These are phyloP conservation scores for Cichorium intybus DNA, from an alignment of 140 eudicot species.

Conservation along the genomic window DNA sequence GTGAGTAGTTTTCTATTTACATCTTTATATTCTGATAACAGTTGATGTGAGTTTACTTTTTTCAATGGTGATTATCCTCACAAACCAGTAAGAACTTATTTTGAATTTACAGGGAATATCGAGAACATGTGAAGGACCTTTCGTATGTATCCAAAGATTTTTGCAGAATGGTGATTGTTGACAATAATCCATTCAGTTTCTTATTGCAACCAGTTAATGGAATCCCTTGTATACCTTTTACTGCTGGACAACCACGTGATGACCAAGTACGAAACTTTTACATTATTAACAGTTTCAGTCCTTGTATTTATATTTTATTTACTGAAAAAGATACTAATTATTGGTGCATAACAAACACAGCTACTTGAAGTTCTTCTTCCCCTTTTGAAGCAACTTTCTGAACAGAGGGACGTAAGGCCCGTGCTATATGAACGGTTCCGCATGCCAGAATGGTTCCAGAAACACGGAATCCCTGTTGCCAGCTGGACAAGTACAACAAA, in stretches of 20 bases:
- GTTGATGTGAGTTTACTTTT: too few relatives aligned
- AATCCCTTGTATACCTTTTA: constrained; percentile 93
- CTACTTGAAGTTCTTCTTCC: constrained; percentile 96
- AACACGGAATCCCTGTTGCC: constrained; percentile 87
- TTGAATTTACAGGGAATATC: constrained; percentile 59
- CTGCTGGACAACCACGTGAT: constrained; percentile 97
- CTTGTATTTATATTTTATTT: too few relatives aligned
- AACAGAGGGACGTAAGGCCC: constrained; percentile 83
- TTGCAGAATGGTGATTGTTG: constrained; percentile 76
- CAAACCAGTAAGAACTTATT: too few relatives aligned
- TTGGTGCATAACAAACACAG: constrained; percentile 33
- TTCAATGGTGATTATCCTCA: too few relatives aligned
- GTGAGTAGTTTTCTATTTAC: constrained; percentile 47
- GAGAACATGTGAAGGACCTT: constrained; percentile 97
- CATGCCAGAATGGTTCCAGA: constrained; percentile 98
- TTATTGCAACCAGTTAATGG: constrained; percentile 94
- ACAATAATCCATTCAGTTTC: constrained; percentile 98
- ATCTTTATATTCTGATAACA: not conserved
- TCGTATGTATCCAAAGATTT: constrained; percentile 76
- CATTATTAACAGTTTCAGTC: too few relatives aligned
- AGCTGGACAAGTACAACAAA: constrained; percentile 27
- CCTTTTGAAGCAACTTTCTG: constrained; percentile 82
- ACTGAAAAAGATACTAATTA: not conserved
- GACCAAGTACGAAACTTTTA: too few relatives aligned
- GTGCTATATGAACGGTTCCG: constrained; percentile 74